Percentiles rank a stretch among this genome's conserved stretches.
Evolutionary conservation across 768 basidiomycete genomes (phyloP).

Genomic region (Termitomyces sp.): DNA sequence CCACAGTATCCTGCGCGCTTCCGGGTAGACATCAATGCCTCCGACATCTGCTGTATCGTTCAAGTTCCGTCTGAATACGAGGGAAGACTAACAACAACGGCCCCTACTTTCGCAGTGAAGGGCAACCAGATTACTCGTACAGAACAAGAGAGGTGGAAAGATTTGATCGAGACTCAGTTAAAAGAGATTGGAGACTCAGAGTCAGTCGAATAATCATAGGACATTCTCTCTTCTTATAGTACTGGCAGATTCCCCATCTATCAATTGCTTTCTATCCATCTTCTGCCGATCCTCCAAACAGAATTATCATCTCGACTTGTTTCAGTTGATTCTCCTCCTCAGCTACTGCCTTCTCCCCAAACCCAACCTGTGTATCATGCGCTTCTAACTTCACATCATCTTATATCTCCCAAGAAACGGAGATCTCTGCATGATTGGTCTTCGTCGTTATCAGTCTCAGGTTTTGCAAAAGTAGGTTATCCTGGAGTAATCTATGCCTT

Average conservation of each 20-base stretch:
- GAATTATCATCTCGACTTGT: slow-evolving; percentile 15
- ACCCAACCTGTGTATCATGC: slow-evolving; percentile 39
- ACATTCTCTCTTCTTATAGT: neutral
- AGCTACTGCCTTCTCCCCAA: neutral
- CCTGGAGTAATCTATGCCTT: slow-evolving; percentile 75
- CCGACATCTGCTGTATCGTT: slow-evolving; percentile 33
- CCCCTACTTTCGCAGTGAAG: slow-evolving; percentile 32
- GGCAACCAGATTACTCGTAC: slow-evolving; percentile 40
- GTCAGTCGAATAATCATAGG: slow-evolving; percentile 14
- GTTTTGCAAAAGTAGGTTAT: slow-evolving; percentile 73
- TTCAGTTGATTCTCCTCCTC: neutral
- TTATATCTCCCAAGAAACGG: slow-evolving; percentile 60
- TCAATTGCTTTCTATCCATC: slow-evolving; percentile 51
- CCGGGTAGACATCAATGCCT: slow-evolving; percentile 24
- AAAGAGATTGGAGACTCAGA: slow-evolving; percentile 31
- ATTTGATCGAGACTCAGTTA: slow-evolving; percentile 30
- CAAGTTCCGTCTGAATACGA: slow-evolving; percentile 14
- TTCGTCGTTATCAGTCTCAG: slow-evolving; percentile 44
- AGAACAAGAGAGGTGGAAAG: slow-evolving; percentile 48
- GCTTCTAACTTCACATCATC: slow-evolving; percentile 70
- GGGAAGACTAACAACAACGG: slow-evolving; percentile 5
- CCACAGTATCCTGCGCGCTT: slow-evolving; percentile 26
- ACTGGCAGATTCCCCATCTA: slow-evolving; percentile 52
- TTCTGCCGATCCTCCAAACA: slow-evolving; percentile 52
- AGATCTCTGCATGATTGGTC: slow-evolving; percentile 54